A percentile compares a stretch with the other conserved stretches of the same genome.
These are phyloP conservation scores for Darksidea phi DNA, from an alignment of 495 filamentous ascomycete species.

Conservation along the genomic window DNA sequence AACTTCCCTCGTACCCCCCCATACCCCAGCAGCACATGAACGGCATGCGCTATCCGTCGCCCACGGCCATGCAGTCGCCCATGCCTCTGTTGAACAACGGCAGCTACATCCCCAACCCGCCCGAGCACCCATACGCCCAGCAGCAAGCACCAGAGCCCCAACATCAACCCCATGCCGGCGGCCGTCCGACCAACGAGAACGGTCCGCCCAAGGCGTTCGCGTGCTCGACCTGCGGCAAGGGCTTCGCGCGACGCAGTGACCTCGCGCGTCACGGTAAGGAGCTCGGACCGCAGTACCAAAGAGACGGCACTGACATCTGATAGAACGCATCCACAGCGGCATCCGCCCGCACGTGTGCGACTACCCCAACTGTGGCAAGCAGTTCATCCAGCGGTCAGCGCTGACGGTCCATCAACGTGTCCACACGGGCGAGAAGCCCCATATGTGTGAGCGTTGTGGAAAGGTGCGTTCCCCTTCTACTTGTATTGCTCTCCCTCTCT, in stretches of 20 bases:
- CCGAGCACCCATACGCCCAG: conserved; percentile 41
- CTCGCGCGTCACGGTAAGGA: conserved; percentile 84
- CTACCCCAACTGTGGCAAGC: conserved; percentile 83
- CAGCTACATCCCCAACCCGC: conserved; percentile 42
- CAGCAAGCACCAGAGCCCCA: conserved; percentile 38
- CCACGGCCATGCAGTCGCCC: conserved; percentile 55
- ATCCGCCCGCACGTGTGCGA: conserved; percentile 91
- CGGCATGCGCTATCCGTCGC: conserved; percentile 57
- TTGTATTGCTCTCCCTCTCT: conserved; percentile 2
- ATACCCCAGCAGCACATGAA: conserved; percentile 45
- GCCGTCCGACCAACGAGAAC: conserved; percentile 48
- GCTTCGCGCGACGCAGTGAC: conserved; percentile 91
- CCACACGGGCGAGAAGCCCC: conserved; percentile 96
- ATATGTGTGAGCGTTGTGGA: conserved; percentile 94
- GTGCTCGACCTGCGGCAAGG: conserved; percentile 88
- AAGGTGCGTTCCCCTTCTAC: conserved; percentile 62
- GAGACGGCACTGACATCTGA: conserved; percentile 36
- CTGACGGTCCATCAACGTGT: conserved; percentile 93
- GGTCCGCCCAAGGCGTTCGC: conserved; percentile 76
- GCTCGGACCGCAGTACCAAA: conserved; percentile 11
- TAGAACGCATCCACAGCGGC: conserved; percentile 95
- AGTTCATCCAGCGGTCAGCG: conserved; percentile 97
- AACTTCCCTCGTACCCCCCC: conserved; percentile 46
- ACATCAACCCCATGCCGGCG: conserved; percentile 39
- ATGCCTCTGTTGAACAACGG: conserved; percentile 55